Evolutionary conservation across 257 asterid species (phyloP), one percentile per base, ranked within the genome.

Genomic region (Plantago elongata): DNA sequence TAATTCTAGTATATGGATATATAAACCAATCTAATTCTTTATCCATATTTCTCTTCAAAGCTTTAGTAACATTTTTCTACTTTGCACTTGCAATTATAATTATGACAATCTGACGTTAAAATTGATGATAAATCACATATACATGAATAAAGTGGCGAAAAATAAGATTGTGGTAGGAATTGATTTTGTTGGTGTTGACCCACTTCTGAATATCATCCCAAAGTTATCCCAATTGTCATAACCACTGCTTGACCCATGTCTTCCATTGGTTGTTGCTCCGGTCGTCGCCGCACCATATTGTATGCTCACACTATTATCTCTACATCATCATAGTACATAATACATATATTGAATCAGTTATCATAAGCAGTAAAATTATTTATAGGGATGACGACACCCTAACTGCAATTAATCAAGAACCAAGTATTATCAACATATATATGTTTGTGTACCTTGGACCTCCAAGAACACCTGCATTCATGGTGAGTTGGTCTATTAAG

Each of bases 401-500:
- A 22, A 22, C 1, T 22, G 27, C 27, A 22, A 22, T 22, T 22
- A 22, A 22, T 22, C 27, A 1, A 22, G 2, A 22, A 22, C 27
- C 27, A 22, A 22, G 27, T 22, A 22, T 1, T 22, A 22, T 22
- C 27, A n/a, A 49, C 1, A 49, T 3, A 49, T 13, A 49, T 49
- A 49, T 5, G 7, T 11, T 13, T 12, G 14, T 47, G 59, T 82
- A 83, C 89, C 86, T 80, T 56, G 79, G 84, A 50, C 79, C 95
- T 38, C 95, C 95, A 70, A 86, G 65, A 70, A 81, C 90, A 27
- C 95, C 95, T 17, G 84, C 84, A 40, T 83, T 81, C 80, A 83
- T 79, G 60, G 90, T 86, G 51, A 86, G 86, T 54, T 79, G 88
- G 47, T 83, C 86, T 13, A 86, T 74, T 51, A 60, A 64, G n/a